Evolutionary conservation across 2,329 filamentous ascomycete species (phyloP), one percentile per base, ranked within the genome.

Genomic region (Lecanicillium sp.): DNA sequence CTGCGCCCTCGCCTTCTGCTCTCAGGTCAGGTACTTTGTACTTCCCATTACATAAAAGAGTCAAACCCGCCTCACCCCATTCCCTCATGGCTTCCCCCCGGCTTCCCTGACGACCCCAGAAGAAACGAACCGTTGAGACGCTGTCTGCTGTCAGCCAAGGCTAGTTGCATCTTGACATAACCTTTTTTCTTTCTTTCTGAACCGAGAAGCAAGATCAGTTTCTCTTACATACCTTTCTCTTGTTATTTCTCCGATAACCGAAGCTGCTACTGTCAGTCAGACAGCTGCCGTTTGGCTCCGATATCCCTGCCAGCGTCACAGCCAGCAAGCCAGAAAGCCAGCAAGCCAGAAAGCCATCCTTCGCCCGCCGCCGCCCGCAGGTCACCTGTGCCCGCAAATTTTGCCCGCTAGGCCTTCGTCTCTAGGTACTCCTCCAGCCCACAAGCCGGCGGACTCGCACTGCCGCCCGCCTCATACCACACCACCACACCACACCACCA

Each of bases 1-100:
- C 27, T 46, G 44, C 36, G n/a, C 37, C 20, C n/a, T n/a, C n/a
- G 35, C 24, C 11, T 6, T 36, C 6, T n/a, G n/a, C n/a, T 15
- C 23, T 37, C 27, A 38, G 26, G 4, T 44, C 35, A 40, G 36
- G 44, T 47, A 40, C 32, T 32, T 27, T 11, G 26, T 40, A 48
- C 44, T 52, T 52, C 49, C 36, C 48, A 54, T 55, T 55, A 52
- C 53, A 55, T 55, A 52, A 55, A 55, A 54, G 35, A 51, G 26
- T 48, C 35, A 23, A 12, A 24, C 37, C 39, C 44, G 49, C 49
- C 24, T 46, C 45, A 19, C 40, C 38, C 49, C 35, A 17, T 42
- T 38, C 2, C 27, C 20, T 30, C 15, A 9, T 21, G 21, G 36
- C 14, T 37, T 37, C 43, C 43, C 38, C 43, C 38, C 49, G 20